phyloP scores from a whole-genome alignment of 2,329 filamentous ascomycete species.

The Colletotrichum trifolii region DNA sequence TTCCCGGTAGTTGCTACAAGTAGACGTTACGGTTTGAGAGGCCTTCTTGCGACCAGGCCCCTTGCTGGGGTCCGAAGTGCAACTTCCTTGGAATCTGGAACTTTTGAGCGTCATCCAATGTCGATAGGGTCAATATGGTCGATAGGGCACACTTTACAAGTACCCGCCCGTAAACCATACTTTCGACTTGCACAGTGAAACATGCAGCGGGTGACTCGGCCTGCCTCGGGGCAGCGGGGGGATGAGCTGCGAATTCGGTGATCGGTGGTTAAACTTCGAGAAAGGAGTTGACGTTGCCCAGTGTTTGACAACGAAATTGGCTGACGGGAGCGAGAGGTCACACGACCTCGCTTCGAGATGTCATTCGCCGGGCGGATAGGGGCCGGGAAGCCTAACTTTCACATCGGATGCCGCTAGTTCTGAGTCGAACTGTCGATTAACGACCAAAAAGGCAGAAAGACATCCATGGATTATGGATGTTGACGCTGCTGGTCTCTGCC shows the following conservation, averaged over 20 bases:
- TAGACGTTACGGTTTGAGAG: neutral
- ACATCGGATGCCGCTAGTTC: too few relatives aligned
- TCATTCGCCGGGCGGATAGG: too few relatives aligned
- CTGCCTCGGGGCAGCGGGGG: slow-evolving; percentile 3
- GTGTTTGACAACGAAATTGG: neutral
- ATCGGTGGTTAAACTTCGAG: too few relatives aligned
- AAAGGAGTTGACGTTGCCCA: neutral
- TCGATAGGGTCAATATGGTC: slow-evolving; percentile 8
- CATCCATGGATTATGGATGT: too few relatives aligned
- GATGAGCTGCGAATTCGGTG: neutral
- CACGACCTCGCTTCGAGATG: neutral
- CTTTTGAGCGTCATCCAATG: slow-evolving; percentile 16
- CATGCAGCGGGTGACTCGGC: slow-evolving; percentile 7
- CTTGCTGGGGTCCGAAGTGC: slow-evolving; percentile 2
- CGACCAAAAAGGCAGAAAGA: too few relatives aligned
- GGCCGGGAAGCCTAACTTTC: neutral
- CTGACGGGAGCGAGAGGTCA: neutral
- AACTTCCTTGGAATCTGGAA: slow-evolving; percentile 18
- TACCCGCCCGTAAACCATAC: slow-evolving; percentile 1
- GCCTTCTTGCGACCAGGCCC: neutral
- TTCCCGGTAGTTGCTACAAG: neutral
- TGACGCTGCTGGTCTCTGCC: too few relatives aligned
- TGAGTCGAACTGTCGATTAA: too few relatives aligned
- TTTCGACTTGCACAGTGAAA: slow-evolving; percentile 2
- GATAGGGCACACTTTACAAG: slow-evolving; percentile 2